Evolutionary conservation across 768 basidiomycete genomes (phyloP).

Genomic region (Amanita jacksonii): DNA sequence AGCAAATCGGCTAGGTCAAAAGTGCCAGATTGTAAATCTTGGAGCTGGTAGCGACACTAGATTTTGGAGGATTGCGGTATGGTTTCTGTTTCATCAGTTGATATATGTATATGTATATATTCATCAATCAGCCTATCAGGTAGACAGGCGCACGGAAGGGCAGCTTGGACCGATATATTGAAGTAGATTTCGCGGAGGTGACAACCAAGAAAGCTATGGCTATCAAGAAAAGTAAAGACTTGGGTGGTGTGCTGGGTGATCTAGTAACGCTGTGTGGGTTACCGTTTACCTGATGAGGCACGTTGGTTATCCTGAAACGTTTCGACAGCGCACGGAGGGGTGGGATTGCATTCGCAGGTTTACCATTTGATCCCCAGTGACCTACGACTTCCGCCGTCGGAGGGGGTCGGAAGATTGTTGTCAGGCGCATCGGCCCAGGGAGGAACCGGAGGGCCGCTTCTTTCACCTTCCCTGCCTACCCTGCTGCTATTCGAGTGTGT

Average conservation of each 20-base stretch:
- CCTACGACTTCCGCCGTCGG: slow-evolving; percentile 49
- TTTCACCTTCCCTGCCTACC: slow-evolving; percentile 64
- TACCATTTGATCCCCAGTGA: slow-evolving; percentile 76
- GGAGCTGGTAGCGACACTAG: slow-evolving; percentile 95
- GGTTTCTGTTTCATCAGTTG: neutral
- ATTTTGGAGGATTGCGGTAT: slow-evolving; percentile 83
- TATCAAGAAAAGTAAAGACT: slow-evolving; percentile 57
- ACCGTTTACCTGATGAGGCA: neutral
- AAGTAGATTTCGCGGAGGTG: slow-evolving; percentile 85
- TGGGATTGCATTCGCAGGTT: slow-evolving; percentile 39
- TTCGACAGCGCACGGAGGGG: slow-evolving; percentile 50
- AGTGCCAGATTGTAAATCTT: slow-evolving; percentile 84
- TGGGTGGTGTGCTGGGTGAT: slow-evolving; percentile 43
- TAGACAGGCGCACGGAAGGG: slow-evolving; percentile 51
- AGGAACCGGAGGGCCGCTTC: slow-evolving; percentile 19
- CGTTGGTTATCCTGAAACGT: neutral
- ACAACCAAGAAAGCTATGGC: slow-evolving; percentile 77
- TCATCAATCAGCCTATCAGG: slow-evolving; percentile 13
- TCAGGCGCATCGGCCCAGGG: slow-evolving; percentile 13
- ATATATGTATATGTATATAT: slow-evolving; percentile 1
- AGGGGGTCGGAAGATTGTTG: slow-evolving; percentile 33
- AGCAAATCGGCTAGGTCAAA: slow-evolving; percentile 30
- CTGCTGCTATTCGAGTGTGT: slow-evolving; percentile 91
- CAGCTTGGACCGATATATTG: slow-evolving; percentile 56
- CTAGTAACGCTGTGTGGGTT: neutral